phyloP scores from a whole-genome alignment of 192 early-diverging fungal genomes.

The Lobosporangium transversale region DNA sequence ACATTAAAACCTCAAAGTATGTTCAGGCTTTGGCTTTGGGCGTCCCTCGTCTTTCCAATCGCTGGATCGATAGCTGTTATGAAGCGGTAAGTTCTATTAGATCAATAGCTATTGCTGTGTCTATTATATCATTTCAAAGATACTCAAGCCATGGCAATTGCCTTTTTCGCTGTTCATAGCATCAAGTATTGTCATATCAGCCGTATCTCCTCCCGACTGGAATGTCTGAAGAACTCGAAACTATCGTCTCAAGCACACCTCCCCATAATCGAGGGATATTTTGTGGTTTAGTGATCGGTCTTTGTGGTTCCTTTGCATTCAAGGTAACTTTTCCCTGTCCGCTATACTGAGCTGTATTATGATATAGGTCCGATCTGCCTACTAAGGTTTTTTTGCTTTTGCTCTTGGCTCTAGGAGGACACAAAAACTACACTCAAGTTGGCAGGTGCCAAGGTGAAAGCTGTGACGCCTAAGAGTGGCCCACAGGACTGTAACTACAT shows the following conservation, averaged over 20 bases:
- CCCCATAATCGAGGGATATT: slow-evolving; percentile 16
- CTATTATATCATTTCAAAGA: too few species aligned
- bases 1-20: slow-evolving; percentile 24
- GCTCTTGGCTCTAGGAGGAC: too few species aligned
- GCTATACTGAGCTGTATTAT: not conserved
- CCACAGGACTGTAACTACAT: slow-evolving; percentile 21
- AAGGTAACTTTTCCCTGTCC: slow-evolving; percentile 5
- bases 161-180: slow-evolving; percentile 4
- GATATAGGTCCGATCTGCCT: too few species aligned
- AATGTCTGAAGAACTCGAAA: slow-evolving; percentile 16
- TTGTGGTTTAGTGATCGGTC: slow-evolving; percentile 15
- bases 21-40: slow-evolving; percentile 24
- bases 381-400: too few species aligned
- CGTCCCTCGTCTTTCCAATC: slow-evolving; percentile 21
- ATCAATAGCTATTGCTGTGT: not conserved
- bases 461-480: slow-evolving; percentile 11
- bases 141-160: too few species aligned
- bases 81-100: slow-evolving; percentile 24
- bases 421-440: slow-evolving; percentile 1
- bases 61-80: slow-evolving; percentile 32
- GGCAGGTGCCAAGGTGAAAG: slow-evolving; percentile 24
- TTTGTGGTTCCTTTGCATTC: slow-evolving; percentile 11
- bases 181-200: slow-evolving; percentile 4
- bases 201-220: slow-evolving; percentile 29
- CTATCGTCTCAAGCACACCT: slow-evolving; percentile 18